Evolutionary conservation across 441 rosid species (phyloP).

Genomic region (Corymbia citriodora): DNA sequence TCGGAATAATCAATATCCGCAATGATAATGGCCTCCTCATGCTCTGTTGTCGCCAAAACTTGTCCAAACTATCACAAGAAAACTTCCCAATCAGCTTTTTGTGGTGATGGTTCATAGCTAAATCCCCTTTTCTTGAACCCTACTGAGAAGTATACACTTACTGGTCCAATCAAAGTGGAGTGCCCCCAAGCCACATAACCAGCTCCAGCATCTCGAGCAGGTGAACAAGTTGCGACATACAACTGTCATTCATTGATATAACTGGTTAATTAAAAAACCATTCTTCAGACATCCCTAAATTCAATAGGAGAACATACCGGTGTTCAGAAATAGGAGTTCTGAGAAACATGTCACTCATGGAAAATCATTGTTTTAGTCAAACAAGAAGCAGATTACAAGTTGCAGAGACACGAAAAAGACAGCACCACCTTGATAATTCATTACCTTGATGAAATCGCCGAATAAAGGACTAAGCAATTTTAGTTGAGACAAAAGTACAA

Average conservation of each 20-base stretch:
- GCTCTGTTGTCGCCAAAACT: conserved; percentile 82
- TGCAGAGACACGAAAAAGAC: neutral
- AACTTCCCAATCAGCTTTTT: neutral
- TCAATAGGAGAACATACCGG: neutral
- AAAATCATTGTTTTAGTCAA: neutral
- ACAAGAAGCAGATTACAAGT: neutral
- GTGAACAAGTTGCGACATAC: conserved; percentile 93
- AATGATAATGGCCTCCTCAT: conserved; percentile 66
- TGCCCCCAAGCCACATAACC: conserved; percentile 98
- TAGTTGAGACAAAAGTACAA: neutral
- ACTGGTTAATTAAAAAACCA: neutral
- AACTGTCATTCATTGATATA: conserved; percentile 34
- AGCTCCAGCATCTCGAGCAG: conserved; percentile 75
- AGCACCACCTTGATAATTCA: neutral
- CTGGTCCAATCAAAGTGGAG: conserved; percentile 92
- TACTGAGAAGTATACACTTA: conserved; percentile 26
- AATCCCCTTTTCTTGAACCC: neutral
- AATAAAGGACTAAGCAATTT: neutral
- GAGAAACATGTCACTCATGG: neutral
- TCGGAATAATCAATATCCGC: conserved; percentile 79
- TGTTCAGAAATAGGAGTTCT: neutral
- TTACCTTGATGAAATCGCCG: neutral
- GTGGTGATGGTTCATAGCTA: neutral
- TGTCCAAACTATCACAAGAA: conserved; percentile 72
- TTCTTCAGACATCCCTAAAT: neutral